A percentile compares a stretch with the other conserved stretches of the same genome.
Evolutionary conservation across 2,329 filamentous ascomycete species (phyloP).

Genomic region (Clarireedia hainanense): DNA sequence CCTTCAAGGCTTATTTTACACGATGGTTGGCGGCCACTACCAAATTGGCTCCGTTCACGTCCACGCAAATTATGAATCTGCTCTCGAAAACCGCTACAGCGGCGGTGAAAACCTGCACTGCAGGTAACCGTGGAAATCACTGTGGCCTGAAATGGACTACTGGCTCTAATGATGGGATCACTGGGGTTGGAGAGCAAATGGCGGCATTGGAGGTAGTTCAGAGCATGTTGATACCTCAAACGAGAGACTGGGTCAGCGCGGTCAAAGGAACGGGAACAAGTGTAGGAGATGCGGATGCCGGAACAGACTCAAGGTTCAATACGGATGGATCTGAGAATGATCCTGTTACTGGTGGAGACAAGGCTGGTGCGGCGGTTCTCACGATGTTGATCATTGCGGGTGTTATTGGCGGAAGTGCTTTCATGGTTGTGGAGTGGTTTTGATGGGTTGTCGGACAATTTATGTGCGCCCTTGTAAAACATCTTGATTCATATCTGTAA

Average conservation of each 20-base stretch:
- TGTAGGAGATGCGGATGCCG: conserved; percentile 28
- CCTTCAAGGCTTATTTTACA: conserved; percentile 57
- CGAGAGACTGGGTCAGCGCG: conserved; percentile 37
- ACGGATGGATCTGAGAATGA: conserved; percentile 1
- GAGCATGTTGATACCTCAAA: conserved; percentile 26
- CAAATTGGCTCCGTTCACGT: conserved; percentile 50
- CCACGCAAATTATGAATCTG: conserved; percentile 41
- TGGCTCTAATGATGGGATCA: conserved; percentile 48
- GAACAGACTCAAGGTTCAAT: conserved; percentile 5
- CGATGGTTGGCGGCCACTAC: conserved; percentile 51
- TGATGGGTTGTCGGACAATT: background rate
- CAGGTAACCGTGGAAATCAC: conserved; percentile 44
- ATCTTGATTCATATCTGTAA: too few species aligned
- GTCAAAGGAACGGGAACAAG: conserved; percentile 46
- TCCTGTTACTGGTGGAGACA: conserved; percentile 44
- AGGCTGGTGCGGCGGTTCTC: conserved; percentile 58
- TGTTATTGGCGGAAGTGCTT: conserved; percentile 47
- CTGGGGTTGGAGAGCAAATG: conserved; percentile 44
- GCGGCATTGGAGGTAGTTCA: conserved; percentile 39
- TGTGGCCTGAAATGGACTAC: conserved; percentile 54
- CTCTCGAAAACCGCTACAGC: conserved; percentile 48
- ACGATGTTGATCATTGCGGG: conserved; percentile 46
- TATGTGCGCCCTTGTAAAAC: background rate
- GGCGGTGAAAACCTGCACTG: conserved; percentile 55
- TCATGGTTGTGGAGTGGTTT: conserved; percentile 34